phyloP scores from a whole-genome alignment of 495 filamentous ascomycete species.

The Penicillium simplicissimum region DNA sequence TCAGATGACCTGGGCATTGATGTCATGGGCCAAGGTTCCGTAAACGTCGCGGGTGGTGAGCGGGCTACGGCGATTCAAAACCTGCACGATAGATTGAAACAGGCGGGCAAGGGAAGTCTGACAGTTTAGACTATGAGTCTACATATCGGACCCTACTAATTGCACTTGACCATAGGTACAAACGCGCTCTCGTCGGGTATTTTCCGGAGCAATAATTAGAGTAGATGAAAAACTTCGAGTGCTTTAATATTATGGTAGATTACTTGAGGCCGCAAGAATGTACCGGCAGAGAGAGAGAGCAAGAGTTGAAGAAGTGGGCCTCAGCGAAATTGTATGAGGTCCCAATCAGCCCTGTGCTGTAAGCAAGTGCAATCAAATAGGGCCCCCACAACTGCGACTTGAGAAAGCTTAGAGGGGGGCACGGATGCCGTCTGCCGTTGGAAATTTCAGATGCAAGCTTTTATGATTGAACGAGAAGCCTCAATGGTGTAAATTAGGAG shows the following conservation, averaged over 20 bases:
- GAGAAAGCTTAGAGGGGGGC: not conserved
- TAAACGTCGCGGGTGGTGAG: not conserved
- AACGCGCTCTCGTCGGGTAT: not conserved
- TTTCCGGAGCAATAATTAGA: too few relatives aligned
- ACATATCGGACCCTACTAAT: too few relatives aligned
- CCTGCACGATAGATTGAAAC: too few relatives aligned
- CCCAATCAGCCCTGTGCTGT: not conserved
- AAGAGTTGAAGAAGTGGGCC: not conserved
- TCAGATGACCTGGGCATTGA: conserved; percentile 1
- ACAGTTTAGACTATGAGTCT: too few relatives aligned
- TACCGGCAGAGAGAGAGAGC: not conserved
- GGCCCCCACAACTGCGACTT: not conserved
- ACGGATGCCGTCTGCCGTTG: not conserved
- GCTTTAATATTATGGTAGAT: too few relatives aligned
- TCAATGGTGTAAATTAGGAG: not conserved
- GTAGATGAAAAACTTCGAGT: too few relatives aligned
- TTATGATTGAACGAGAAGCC: too few relatives aligned
- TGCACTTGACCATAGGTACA: not conserved
- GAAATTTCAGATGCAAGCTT: not conserved
- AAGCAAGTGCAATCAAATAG: not conserved
- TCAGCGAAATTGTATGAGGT: not conserved
- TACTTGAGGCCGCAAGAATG: too few relatives aligned
- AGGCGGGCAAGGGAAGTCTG: too few relatives aligned
- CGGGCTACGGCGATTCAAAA: too few relatives aligned
- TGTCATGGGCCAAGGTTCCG: conserved; percentile 3